A percentile compares a stretch with the other conserved stretches of the same genome.
Conservation (phyloP, 2,329 filamentous ascomycete genomes). For the Beauveria medogensis region DNA sequence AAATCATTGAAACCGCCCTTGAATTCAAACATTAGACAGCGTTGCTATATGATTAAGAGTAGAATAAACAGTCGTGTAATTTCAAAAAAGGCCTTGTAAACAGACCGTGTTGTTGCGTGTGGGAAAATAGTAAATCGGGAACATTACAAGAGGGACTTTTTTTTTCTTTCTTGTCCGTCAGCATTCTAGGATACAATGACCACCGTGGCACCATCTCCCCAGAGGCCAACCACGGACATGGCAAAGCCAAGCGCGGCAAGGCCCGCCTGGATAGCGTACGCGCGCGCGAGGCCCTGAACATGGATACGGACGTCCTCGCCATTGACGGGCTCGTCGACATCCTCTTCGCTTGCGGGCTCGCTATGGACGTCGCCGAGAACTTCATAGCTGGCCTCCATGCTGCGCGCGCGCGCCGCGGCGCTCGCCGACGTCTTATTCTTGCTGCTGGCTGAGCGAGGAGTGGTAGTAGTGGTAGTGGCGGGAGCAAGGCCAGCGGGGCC, state of each 20-base stretch:
- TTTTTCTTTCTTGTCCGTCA: not conserved
- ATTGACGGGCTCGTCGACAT: conserved; percentile 42
- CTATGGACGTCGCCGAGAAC: conserved; percentile 49
- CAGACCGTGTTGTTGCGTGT: not conserved
- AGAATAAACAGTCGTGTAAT: not conserved
- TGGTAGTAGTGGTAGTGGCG: conserved; percentile 16
- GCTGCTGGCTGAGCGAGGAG: conserved; percentile 13
- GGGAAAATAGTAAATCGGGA: not conserved
- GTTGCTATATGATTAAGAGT: conserved; percentile 1
- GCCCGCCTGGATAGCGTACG: conserved; percentile 45
- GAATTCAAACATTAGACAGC: not conserved
- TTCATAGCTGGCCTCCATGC: conserved; percentile 65
- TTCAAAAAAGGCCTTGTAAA: not conserved
- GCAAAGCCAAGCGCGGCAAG: conserved; percentile 49
- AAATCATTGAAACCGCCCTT: not conserved
- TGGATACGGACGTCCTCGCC: conserved; percentile 53
- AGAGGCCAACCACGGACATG: conserved; percentile 56
- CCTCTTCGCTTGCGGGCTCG: conserved; percentile 43
- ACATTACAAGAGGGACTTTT: not conserved
- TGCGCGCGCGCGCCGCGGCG: conserved; percentile 25
- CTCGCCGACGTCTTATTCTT: no score
- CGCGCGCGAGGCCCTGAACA: conserved; percentile 47
- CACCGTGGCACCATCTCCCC: conserved; percentile 49
- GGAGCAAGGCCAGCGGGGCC: conserved; percentile 18
- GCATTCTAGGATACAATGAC: conserved; percentile 24